Conservation (phyloP, 2,329 filamentous ascomycete genomes). For the Phialophora chinensis region DNA sequence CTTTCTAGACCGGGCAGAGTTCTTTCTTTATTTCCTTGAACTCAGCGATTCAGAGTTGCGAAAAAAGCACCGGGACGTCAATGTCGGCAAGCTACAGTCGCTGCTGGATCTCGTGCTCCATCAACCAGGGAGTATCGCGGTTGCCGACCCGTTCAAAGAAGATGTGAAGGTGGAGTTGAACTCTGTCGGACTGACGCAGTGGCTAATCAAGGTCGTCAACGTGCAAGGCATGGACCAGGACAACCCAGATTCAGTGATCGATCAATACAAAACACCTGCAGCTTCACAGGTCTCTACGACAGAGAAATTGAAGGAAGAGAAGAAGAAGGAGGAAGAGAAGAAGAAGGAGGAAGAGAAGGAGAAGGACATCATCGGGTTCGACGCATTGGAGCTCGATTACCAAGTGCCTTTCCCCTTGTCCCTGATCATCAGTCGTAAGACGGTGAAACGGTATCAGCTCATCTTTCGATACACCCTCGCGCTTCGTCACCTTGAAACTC, state of each 20-base stretch:
- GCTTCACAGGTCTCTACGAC: conserved; percentile 45
- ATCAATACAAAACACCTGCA: conserved; percentile 75
- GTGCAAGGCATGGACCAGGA: conserved; percentile 95
- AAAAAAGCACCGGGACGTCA: conserved; percentile 86
- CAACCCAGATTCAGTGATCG: conserved; percentile 63
- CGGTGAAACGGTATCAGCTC: conserved; percentile 93
- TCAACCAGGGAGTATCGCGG: conserved; percentile 93
- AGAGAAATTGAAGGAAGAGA: conserved; percentile 65
- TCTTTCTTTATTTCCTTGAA: conserved; percentile 97
- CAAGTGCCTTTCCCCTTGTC: conserved; percentile 93
- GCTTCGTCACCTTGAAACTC: conserved; percentile 84
- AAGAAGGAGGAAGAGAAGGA: conserved; percentile 75
- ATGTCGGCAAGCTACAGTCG: conserved; percentile 90
- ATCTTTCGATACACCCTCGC: conserved; percentile 94
- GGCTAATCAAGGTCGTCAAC: conserved; percentile 93
- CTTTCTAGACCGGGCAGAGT: conserved; percentile 96
- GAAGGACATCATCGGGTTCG: conserved; percentile 87
- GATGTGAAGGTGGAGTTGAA: conserved; percentile 98
- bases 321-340: conserved; percentile 84
- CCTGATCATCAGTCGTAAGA: conserved; percentile 93
- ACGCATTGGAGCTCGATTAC: conserved; percentile 92
- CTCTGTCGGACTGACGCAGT: conserved; percentile 88
- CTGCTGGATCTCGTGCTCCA: conserved; percentile 93
- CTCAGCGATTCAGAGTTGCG: conserved; percentile 86
- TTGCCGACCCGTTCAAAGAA: conserved; percentile 95